A percentile compares a stretch with the other conserved stretches of the same genome.
Evolutionary conservation across 148 eudicot genomes (phyloP).

Genomic region (Fagopyrum esculentum): DNA sequence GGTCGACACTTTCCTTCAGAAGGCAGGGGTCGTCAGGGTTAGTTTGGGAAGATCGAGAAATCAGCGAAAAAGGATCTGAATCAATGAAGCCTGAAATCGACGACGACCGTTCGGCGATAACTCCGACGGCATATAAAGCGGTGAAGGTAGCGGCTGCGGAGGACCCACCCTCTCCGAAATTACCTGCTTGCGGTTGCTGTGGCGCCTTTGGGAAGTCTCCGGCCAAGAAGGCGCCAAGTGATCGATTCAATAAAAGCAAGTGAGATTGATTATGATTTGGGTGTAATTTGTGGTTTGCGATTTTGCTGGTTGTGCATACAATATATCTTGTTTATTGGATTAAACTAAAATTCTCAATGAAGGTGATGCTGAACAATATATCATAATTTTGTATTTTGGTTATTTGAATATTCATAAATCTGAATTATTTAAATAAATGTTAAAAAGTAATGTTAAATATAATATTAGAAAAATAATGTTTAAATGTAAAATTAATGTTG

Average conservation of each 20-base stretch:
- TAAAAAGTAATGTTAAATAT: too few relatives aligned
- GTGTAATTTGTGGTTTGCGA: not conserved
- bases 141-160: conserved; percentile 38
- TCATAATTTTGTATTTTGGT: too few relatives aligned
- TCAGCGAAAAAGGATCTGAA: conserved; percentile 9
- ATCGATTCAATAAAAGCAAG: not conserved
- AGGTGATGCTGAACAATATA: too few relatives aligned
- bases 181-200: conserved; percentile 56
- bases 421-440: too few relatives aligned
- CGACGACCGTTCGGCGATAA: conserved; percentile 2
- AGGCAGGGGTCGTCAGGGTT: conserved; percentile 78
- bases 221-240: not conserved
- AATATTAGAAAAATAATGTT: too few relatives aligned
- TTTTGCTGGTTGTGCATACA: not conserved
- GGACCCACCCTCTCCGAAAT: conserved; percentile 79
- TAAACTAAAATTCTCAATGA: too few relatives aligned
- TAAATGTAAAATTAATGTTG: too few relatives aligned
- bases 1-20: conserved; percentile 61
- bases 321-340: too few relatives aligned
- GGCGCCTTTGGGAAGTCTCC: conserved; percentile 36
- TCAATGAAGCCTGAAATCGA: conserved; percentile 22
- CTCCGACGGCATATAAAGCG: conserved; percentile 15
- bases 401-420: too few relatives aligned
- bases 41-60: conserved; percentile 42
- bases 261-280: not conserved